A percentile compares a stretch with the other conserved stretches of the same genome.
These are phyloP conservation scores for Acacia concinna DNA, from an alignment of 331 rosid species.

Conservation along the genomic window DNA sequence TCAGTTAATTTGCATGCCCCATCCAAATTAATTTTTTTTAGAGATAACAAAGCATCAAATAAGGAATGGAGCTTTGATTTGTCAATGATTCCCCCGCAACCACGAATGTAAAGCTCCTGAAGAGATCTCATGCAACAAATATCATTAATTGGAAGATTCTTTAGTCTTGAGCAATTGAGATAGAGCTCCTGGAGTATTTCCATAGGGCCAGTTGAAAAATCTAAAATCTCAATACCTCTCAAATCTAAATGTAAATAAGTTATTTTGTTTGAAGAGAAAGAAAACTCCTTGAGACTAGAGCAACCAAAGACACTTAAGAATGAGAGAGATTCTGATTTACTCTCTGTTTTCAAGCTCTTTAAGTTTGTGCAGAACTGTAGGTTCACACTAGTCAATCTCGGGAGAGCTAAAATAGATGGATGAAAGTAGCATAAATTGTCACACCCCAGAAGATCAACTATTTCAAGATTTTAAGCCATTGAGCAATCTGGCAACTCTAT, in stretches of 20 bases:
- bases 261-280: neutral
- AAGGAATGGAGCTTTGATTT: neutral
- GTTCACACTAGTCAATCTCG: neutral
- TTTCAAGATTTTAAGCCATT: neutral
- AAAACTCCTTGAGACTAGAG: neutral
- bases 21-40: neutral
- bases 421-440: neutral
- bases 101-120: neutral
- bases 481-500: neutral
- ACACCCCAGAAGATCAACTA: neutral
- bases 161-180: too few relatives aligned
- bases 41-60: neutral
- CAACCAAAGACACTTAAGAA: neutral
- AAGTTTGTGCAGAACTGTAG: neutral
- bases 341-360: neutral
- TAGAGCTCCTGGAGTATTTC: too few relatives aligned
- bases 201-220: too few relatives aligned
- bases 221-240: too few relatives aligned
- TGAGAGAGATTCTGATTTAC: neutral
- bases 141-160: too few relatives aligned
- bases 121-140: too few relatives aligned
- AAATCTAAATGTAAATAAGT: too few relatives aligned
- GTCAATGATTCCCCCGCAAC: neutral
- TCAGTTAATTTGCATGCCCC: neutral
- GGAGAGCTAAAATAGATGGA: neutral